Conservation (phyloP, 495 filamentous ascomycete genomes). For the Lepidopterella palustris region DNA sequence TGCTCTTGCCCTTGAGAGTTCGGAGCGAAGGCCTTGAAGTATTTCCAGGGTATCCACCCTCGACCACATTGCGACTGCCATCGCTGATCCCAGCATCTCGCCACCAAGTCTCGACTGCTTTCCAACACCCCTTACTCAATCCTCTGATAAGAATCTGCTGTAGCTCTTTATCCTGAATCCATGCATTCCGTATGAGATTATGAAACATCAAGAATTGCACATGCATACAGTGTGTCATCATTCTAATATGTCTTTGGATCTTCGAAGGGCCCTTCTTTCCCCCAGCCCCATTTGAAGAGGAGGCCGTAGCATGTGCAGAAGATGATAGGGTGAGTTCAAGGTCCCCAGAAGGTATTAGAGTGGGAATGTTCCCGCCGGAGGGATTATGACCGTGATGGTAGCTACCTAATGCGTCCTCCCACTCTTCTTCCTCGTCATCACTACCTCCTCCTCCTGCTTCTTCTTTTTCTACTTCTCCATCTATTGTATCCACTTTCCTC, state of each 20-base stretch:
- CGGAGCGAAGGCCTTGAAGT: conserved; percentile 9
- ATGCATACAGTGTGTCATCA: conserved; percentile 77
- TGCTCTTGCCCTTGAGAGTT: conserved; percentile 7
- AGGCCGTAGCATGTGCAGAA: conserved; percentile 29
- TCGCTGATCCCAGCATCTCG: conserved; percentile 52
- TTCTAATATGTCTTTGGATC: conserved; percentile 69
- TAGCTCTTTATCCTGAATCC: conserved; percentile 72
- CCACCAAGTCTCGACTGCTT: conserved; percentile 71
- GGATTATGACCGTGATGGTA: conserved; percentile 26
- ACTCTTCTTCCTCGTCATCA: conserved; percentile 68
- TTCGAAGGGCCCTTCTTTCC: conserved; percentile 79
- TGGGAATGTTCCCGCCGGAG: conserved; percentile 18
- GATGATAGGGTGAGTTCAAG: conserved; percentile 63
- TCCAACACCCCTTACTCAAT: conserved; percentile 56
- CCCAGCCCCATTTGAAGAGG: conserved; percentile 48
- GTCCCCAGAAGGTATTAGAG: conserved; percentile 43
- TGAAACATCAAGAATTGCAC: conserved; percentile 85
- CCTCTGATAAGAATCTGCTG: conserved; percentile 71
- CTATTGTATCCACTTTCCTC: neutral
- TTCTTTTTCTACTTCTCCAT: conserved; percentile 16
- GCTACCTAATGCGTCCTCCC: conserved; percentile 66
- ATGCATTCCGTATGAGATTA: conserved; percentile 78
- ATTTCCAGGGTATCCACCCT: conserved; percentile 10
- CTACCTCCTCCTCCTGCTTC: conserved; percentile 40
- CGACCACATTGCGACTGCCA: conserved; percentile 41